These are phyloP conservation scores for Eurotiales sp. DNA, from an alignment of 2,329 filamentous ascomycete genomes.

Conservation along the genomic window DNA sequence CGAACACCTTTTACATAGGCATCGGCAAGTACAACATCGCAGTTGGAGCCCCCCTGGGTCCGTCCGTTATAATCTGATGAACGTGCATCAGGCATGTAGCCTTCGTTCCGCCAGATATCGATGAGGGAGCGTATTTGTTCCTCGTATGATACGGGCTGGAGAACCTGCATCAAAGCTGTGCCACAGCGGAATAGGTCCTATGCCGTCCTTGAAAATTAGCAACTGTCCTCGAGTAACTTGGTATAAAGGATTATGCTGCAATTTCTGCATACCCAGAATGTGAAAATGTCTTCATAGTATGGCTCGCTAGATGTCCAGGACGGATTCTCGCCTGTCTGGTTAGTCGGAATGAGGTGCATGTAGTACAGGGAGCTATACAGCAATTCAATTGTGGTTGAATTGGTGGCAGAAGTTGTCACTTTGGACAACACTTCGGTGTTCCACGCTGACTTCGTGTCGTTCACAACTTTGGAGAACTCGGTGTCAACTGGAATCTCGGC, in stretches of 20 bases:
- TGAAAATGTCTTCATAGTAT: constrained; percentile 71
- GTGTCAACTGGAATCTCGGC: constrained; percentile 63
- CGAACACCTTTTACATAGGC: constrained; percentile 64
- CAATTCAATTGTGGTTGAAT: constrained; percentile 54
- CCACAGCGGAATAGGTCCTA: constrained; percentile 67
- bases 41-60: constrained; percentile 72
- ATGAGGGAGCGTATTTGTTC: constrained; percentile 68
- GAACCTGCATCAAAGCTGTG: constrained; percentile 64
- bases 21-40: constrained; percentile 65
- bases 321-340: constrained; percentile 71
- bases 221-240: too few relatives aligned
- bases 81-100: constrained; percentile 70
- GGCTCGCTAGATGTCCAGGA: constrained; percentile 63
- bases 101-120: constrained; percentile 66
- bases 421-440: constrained; percentile 65
- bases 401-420: constrained; percentile 64
- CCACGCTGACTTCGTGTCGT: constrained; percentile 57
- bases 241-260: too few relatives aligned
- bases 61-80: constrained; percentile 71
- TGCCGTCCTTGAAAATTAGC: too few relatives aligned
- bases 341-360: constrained; percentile 68
- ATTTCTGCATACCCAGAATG: constrained; percentile 53
- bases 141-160: constrained; percentile 62
- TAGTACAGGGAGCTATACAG: constrained; percentile 68
- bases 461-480: constrained; percentile 54